Base-by-base conservation (phyloP, 2,329 filamentous ascomycete genomes). In the Neobulgaria alba region DNA sequence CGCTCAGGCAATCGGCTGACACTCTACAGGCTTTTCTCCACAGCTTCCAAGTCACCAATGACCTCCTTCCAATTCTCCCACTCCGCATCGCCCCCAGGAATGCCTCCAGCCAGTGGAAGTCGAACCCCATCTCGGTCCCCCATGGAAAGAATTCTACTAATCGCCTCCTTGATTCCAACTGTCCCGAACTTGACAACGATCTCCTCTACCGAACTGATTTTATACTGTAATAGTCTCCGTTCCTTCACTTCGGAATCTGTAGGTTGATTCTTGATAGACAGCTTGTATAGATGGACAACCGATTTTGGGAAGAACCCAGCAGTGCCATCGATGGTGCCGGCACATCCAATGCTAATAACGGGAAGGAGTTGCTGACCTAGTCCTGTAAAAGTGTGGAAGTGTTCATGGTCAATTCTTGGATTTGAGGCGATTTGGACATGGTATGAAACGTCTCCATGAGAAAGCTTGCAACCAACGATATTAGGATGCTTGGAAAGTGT, bases 401-500 rank as follows among this genome's bases (percentile, higher is more conserved):
- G 63, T 2, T 58, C 52, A 52, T 73, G 68, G 57, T 80, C 71
- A 53, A 82, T 77, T 38, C 63, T 56, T 0, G 76, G 76, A 49
- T 70, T 71, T 12, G 70, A 66, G 2, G 75, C 73, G 39, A 81
- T 69, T 57, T 79, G 71, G 4, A 71, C 65, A 55, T 79, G 75
- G 51, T 72, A 67, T 15, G 75, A 77, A 33, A 80, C 68, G 55
- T 79, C 73, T 36, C 75, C 76, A 57, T 82, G 77, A 1, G 75
- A 80, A 54, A 82, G 72, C 60, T 82, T 82, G 60, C 73, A 78
- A 30, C 77, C 77, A 10, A 81, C 75, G 43, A 82, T 79, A 55
- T 82, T 81, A 19, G 72, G 67, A 55, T 82, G 77, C 36, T 67
- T 63, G 4, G 77, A 67, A 17, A 82, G 72, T 1, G 57, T 53